These are phyloP conservation scores for Microbotryum saponariae DNA, from an alignment of 1,284 basidiomycete species.

Conservation along the genomic window DNA sequence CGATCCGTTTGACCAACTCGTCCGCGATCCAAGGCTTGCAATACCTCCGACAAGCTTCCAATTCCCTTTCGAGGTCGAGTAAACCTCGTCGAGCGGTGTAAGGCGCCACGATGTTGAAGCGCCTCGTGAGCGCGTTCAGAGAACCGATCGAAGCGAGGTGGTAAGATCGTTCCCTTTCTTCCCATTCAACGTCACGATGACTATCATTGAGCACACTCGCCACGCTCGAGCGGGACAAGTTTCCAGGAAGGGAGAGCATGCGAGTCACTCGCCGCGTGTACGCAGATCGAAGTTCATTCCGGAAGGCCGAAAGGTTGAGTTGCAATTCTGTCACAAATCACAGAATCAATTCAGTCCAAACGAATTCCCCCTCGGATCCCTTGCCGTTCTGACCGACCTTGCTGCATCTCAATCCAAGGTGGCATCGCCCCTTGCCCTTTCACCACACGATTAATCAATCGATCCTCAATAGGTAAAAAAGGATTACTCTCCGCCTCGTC, in stretches of 20 bases:
- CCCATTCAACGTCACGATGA: conserved; percentile 66
- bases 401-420: conserved; percentile 84
- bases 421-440: conserved; percentile 75
- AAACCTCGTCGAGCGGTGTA: conserved; percentile 60
- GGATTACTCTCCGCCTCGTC: conserved; percentile 67
- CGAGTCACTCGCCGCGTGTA: conserved; percentile 63
- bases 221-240: conserved; percentile 39
- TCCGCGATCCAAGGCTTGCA: conserved; percentile 41
- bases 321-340: conserved; percentile 49
- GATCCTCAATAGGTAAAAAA: conserved; percentile 42
- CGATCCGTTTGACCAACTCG: conserved; percentile 50
- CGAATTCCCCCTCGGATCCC: too few species aligned
- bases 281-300: conserved; percentile 51
- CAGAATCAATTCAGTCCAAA: not conserved
- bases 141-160: conserved; percentile 62
- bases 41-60: conserved; percentile 53
- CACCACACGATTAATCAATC: conserved; percentile 41
- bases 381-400: conserved; percentile 45
- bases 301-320: conserved; percentile 54
- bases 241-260: conserved; percentile 49
- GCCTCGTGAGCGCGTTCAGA: conserved; percentile 63
- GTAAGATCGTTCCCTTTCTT: conserved; percentile 57
- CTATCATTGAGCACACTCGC: too few species aligned
- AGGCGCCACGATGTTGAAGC: conserved; percentile 72
- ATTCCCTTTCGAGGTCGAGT: conserved; percentile 53